These are phyloP conservation scores for Mitragyna speciosa DNA, from an alignment of 257 asterid species.

Conservation along the genomic window DNA sequence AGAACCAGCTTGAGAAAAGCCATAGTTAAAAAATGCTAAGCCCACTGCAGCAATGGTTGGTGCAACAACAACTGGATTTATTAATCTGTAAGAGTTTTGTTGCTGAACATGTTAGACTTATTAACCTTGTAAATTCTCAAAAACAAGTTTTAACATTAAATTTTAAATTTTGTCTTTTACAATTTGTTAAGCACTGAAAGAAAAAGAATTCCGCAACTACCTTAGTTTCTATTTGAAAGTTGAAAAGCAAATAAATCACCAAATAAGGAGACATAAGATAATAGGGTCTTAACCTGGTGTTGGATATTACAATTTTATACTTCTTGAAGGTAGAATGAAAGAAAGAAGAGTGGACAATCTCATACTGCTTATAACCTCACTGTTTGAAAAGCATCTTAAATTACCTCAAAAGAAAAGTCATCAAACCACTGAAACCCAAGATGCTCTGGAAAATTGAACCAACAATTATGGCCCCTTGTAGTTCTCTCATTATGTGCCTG, in stretches of 20 bases:
- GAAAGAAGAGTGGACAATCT: neutral
- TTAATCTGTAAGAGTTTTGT: slow-evolving; percentile 53
- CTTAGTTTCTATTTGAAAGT: too few relatives aligned
- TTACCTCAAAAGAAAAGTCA: slow-evolving; percentile 83
- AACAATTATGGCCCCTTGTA: slow-evolving; percentile 94
- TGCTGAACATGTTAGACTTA: slow-evolving; percentile 11
- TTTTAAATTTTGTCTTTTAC: neutral
- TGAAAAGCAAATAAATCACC: neutral
- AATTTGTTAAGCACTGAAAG: neutral
- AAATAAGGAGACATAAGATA: neutral
- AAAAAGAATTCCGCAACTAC: neutral
- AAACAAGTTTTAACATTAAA: neutral
- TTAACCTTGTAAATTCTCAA: neutral
- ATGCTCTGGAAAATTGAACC: slow-evolving; percentile 80
- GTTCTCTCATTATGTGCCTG: slow-evolving; percentile 87
- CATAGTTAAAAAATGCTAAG: slow-evolving; percentile 90
- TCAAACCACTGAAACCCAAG: slow-evolving; percentile 91
- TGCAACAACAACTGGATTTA: slow-evolving; percentile 95
- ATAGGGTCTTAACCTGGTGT: neutral
- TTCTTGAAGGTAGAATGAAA: neutral
- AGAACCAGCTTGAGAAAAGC: slow-evolving; percentile 97
- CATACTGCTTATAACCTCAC: neutral
- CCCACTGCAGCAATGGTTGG: slow-evolving; percentile 92
- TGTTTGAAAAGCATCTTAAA: slow-evolving; percentile 11
- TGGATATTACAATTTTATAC: neutral